phyloP scores from a whole-genome alignment of 176 grass and related monocot genomes.

The Triticum dicoccoides region DNA sequence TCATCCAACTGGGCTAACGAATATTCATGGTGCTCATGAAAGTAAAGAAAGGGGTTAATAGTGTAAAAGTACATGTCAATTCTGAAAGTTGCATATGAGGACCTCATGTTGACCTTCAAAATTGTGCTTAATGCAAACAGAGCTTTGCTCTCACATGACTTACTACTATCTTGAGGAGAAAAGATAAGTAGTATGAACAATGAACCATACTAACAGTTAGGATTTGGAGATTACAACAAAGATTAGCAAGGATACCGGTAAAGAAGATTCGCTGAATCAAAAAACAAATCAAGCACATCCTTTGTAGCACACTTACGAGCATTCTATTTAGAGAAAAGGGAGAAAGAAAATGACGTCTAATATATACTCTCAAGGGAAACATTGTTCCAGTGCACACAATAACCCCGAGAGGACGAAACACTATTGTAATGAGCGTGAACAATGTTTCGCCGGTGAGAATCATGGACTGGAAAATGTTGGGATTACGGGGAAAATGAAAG shows the following conservation, averaged over 20 bases:
- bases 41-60: conserved; percentile 8
- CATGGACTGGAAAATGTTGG: too few species aligned
- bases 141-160: conserved; percentile 58
- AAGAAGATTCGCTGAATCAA: too few species aligned
- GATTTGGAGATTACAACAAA: not conserved
- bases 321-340: too few species aligned
- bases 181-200: conserved; percentile 25
- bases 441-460: too few species aligned
- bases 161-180: conserved; percentile 49
- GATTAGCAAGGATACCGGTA: conserved; percentile 51
- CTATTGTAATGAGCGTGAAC: too few species aligned
- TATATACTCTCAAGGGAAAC: too few species aligned
- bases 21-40: conserved; percentile 69
- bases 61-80: not conserved
- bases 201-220: conserved; percentile 1
- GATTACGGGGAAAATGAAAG: too few species aligned
- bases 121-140: conserved; percentile 64
- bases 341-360: too few species aligned
- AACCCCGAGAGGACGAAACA: too few species aligned
- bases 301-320: not conserved
- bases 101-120: conserved; percentile 61
- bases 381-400: too few species aligned
- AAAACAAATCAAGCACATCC: conserved; percentile 35
- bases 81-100: not conserved
- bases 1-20: conserved; percentile 66